Conservation (phyloP, 2,329 filamentous ascomycete genomes). For the Penicillium psychrosexuale region DNA sequence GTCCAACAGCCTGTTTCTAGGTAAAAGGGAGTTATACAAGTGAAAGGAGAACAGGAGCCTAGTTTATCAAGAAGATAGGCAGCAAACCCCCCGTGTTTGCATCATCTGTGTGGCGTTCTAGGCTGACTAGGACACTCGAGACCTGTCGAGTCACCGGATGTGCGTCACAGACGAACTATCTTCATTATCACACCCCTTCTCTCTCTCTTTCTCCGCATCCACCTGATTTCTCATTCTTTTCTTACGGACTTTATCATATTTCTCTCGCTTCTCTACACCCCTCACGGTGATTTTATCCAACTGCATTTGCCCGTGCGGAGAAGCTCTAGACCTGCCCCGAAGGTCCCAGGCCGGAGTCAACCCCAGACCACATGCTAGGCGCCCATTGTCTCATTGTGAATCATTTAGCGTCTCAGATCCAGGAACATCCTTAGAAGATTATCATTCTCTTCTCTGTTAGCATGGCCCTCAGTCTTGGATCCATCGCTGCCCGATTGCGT, state of each 20-base stretch:
- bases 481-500: constrained; percentile 32
- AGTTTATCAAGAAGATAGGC: neutral
- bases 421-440: neutral
- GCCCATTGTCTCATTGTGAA: constrained; percentile 14
- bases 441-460: constrained; percentile 29
- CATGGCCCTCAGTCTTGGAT: constrained; percentile 38
- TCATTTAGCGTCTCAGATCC: constrained; percentile 13
- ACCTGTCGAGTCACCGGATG: constrained; percentile 42
- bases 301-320: constrained; percentile 36
- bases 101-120: constrained; percentile 6
- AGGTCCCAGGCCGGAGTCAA: constrained; percentile 24
- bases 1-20: neutral
- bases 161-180: constrained; percentile 40
- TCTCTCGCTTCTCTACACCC: constrained; percentile 22
- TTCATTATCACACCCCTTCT: constrained; percentile 17
- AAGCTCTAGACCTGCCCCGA: constrained; percentile 36
- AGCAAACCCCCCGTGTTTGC: neutral
- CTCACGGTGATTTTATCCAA: neutral
- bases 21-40: neutral
- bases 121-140: constrained; percentile 9
- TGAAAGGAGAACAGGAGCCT: neutral
- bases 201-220: constrained; percentile 15
- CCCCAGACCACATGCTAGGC: neutral
- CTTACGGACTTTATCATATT: neutral
- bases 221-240: neutral